A percentile compares a stretch with the other conserved stretches of the same genome.
phyloP scores from a whole-genome alignment of 148 eudicot genomes.

The Bassia scoparia region DNA sequence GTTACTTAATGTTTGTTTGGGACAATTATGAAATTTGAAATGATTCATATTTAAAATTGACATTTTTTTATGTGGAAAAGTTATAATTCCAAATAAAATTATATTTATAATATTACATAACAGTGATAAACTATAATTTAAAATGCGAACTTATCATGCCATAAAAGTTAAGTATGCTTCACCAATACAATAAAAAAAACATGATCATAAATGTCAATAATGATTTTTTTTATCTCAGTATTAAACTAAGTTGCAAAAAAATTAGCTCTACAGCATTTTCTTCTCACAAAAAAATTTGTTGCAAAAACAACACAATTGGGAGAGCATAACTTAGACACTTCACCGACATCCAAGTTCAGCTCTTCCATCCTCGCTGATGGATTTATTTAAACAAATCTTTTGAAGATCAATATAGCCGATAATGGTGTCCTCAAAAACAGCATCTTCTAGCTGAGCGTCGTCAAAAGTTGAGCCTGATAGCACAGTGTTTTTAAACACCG shows the following conservation, averaged over 20 bases:
- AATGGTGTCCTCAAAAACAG: conserved; percentile 72
- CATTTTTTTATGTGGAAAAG: no score
- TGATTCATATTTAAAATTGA: no score
- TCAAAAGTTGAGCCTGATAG: conserved; percentile 80
- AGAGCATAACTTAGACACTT: neutral
- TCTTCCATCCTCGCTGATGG: conserved; percentile 48
- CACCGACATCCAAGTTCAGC: conserved; percentile 51
- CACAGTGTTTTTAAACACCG: conserved; percentile 64
- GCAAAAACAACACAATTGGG: neutral
- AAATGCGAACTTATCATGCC: no score
- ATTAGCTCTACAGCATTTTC: conserved; percentile 1
- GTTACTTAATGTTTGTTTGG: no score
- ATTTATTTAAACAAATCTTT: conserved; percentile 48
- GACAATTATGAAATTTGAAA: no score
- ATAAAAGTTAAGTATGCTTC: no score
- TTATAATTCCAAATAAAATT: no score
- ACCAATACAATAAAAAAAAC: neutral
- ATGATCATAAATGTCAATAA: neutral
- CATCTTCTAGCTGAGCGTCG: conserved; percentile 68
- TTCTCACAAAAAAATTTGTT: conserved; percentile 15
- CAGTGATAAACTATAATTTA: no score
- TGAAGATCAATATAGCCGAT: conserved; percentile 62
- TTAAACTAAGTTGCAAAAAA: neutral
- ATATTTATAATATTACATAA: no score
- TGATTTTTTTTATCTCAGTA: neutral